These are phyloP conservation scores for Astragalus membranaceus DNA, from an alignment of 306 rosid species.

Conservation along the genomic window DNA sequence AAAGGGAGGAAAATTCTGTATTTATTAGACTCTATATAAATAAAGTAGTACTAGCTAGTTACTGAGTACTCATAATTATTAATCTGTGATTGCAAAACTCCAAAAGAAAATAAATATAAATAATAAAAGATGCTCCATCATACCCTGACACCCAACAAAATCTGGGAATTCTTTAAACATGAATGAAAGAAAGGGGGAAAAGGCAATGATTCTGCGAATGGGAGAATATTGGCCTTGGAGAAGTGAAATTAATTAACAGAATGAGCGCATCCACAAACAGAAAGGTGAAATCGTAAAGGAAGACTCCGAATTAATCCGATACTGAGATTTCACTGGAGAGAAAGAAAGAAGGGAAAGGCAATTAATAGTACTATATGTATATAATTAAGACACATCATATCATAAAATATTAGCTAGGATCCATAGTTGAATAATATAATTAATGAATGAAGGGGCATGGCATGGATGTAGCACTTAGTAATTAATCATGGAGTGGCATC, in stretches of 20 bases:
- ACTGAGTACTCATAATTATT: not conserved
- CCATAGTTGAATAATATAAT: not conserved
- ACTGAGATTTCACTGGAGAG: too few species aligned
- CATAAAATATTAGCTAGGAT: too few species aligned
- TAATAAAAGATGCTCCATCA: not conserved
- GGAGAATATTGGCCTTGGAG: conserved; percentile 12
- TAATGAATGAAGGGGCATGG: too few species aligned
- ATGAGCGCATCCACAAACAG: too few species aligned
- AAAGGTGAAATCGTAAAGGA: too few species aligned
- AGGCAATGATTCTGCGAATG: conserved; percentile 19
- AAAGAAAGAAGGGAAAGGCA: too few species aligned
- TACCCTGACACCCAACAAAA: conserved; percentile 1
- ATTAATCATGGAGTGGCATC: conserved; percentile 24
- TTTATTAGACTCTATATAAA: not conserved
- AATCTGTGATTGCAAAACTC: not conserved
- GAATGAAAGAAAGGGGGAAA: not conserved
- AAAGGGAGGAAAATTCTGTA: not conserved
- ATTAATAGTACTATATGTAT: too few species aligned
- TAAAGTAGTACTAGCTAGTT: not conserved
- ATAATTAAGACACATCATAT: too few species aligned
- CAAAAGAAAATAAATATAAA: too few species aligned
- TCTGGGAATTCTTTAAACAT: not conserved
- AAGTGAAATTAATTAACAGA: conserved; percentile 9
- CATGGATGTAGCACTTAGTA: conserved; percentile 18
- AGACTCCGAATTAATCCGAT: too few species aligned